Base-by-base conservation (phyloP, 345 rosid species). In the Lepidium sativum region DNA sequence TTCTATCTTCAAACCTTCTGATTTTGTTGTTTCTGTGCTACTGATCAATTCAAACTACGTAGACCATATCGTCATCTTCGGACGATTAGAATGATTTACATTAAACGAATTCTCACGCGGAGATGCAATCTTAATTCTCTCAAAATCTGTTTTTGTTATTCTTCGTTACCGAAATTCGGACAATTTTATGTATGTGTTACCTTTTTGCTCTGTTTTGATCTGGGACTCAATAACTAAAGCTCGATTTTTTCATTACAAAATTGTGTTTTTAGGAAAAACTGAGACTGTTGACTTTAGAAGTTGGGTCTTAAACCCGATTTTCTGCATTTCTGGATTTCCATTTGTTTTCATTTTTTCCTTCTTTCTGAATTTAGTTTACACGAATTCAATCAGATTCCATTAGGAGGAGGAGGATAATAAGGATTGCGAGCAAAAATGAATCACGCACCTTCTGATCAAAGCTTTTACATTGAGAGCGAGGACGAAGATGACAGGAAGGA, bases 381-480 rank as follows among this genome's bases (percentile, higher is more conserved):
- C 18, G 60, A 14, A 14, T 45, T 42, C 53, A n/a, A 42, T 61
- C 62, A 23, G 49, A 37, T 27, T 58, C 40, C 31, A 15, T 34
- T 16, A 7, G 14, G 38, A 51, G 49, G 38, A 51, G 49, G 25
- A 21, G 13, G 56, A 48, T 25, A 11, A 17, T 27, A 27, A 27
- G 13, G 18, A 10, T 44, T 31, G 27, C 11, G 41, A 53, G 65
- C 71, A 10, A 52, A 67, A 44, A 92, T 94, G 99, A 88, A 86
- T 79, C 85, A 82, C 65, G 89, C 92, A n/a, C 84, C 71, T 1
- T 94, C 99, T 0, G 99, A 94, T 56, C 95, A 83, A 55, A 86
- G 90, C 71, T 83, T 94, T 53, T 90, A 83, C 83, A 83, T 94
- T 21, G 97, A 86, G 48, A 86, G 96, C 39, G 99, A 94, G 2